Evolutionary conservation across 2,329 filamentous ascomycete species (phyloP).

Genomic region (Trichoderma sp.): DNA sequence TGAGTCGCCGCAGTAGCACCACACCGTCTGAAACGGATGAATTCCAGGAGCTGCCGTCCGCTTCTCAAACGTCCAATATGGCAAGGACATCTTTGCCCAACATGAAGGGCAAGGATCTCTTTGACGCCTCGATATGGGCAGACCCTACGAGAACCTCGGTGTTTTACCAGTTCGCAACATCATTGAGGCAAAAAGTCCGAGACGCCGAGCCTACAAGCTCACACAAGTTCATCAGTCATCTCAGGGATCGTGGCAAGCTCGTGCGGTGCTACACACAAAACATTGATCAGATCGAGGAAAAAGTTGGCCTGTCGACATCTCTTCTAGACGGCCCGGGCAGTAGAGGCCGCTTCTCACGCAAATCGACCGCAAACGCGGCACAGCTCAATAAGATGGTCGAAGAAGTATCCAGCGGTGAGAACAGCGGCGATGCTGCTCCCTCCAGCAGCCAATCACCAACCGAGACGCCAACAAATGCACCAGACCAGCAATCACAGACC

Average conservation of each 20-base stretch:
- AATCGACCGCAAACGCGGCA: conserved; percentile 43
- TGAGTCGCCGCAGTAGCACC: conserved; percentile 43
- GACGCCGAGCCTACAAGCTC: conserved; percentile 67
- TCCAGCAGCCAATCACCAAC: conserved; percentile 29
- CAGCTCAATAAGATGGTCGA: conserved; percentile 47
- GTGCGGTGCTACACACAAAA: conserved; percentile 77
- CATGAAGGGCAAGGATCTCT: conserved; percentile 72
- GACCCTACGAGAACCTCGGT: conserved; percentile 70
- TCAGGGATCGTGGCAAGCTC: conserved; percentile 69
- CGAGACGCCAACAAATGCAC: conserved; percentile 20
- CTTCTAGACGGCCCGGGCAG: conserved; percentile 65
- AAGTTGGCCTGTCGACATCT: conserved; percentile 68
- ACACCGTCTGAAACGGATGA: conserved; percentile 53
- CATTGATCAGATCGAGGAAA: conserved; percentile 73
- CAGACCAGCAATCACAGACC: conserved; percentile 13
- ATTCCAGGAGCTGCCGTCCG: conserved; percentile 45
- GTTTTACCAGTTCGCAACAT: conserved; percentile 74
- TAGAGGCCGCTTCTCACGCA: conserved; percentile 61
- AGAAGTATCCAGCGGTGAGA: conserved; percentile 35
- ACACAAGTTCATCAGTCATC: conserved; percentile 69
- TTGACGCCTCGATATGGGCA: conserved; percentile 71
- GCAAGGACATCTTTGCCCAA: conserved; percentile 53
- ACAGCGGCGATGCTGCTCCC: conserved; percentile 15
- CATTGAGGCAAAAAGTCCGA: conserved; percentile 65
- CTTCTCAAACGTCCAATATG: conserved; percentile 46